phyloP scores from a whole-genome alignment of 2,329 filamentous ascomycete genomes.

The Fusarium transvaalense region DNA sequence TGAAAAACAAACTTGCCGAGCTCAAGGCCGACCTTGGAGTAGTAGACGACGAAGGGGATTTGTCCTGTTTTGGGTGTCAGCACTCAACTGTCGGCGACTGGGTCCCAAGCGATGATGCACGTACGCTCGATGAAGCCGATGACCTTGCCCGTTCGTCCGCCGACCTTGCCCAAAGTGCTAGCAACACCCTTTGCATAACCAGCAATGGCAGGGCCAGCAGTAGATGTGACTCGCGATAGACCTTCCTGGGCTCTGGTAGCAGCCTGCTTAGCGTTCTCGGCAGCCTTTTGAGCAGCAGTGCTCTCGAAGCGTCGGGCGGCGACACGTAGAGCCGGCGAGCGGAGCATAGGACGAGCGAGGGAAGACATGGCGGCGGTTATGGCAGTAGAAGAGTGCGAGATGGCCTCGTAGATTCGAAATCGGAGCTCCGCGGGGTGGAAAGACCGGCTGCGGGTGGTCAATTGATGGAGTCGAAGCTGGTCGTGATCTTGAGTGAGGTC shows the following conservation, averaged over 20 bases:
- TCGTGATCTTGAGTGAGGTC: slow-evolving; percentile 48
- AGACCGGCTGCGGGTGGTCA: slow-evolving; percentile 50
- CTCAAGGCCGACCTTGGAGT: slow-evolving; percentile 89
- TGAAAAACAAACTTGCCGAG: slow-evolving; percentile 88
- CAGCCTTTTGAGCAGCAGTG: slow-evolving; percentile 63
- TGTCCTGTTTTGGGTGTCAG: slow-evolving; percentile 69
- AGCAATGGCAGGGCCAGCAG: slow-evolving; percentile 80
- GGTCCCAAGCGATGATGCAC: slow-evolving; percentile 53
- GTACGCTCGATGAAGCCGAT: slow-evolving; percentile 88
- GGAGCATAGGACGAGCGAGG: slow-evolving; percentile 60
- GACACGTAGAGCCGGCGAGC: slow-evolving; percentile 61
- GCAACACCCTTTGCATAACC: slow-evolving; percentile 77
- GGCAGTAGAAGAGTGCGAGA: slow-evolving; percentile 36
- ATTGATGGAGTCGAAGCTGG: slow-evolving; percentile 53
- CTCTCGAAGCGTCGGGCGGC: slow-evolving; percentile 72
- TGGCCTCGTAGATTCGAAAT: slow-evolving; percentile 44
- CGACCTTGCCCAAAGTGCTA: slow-evolving; percentile 78
- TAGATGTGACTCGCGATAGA: slow-evolving; percentile 82
- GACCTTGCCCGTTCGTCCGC: slow-evolving; percentile 84
- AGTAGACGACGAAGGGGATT: slow-evolving; percentile 90
- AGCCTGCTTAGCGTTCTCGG: slow-evolving; percentile 57
- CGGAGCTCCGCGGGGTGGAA: slow-evolving; percentile 46
- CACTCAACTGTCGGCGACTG: not conserved
- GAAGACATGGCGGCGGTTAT: slow-evolving; percentile 52
- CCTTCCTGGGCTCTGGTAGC: slow-evolving; percentile 81